Base-by-base conservation (phyloP, 805 yeast genomes). In the Schwanniomyces occidentalis region DNA sequence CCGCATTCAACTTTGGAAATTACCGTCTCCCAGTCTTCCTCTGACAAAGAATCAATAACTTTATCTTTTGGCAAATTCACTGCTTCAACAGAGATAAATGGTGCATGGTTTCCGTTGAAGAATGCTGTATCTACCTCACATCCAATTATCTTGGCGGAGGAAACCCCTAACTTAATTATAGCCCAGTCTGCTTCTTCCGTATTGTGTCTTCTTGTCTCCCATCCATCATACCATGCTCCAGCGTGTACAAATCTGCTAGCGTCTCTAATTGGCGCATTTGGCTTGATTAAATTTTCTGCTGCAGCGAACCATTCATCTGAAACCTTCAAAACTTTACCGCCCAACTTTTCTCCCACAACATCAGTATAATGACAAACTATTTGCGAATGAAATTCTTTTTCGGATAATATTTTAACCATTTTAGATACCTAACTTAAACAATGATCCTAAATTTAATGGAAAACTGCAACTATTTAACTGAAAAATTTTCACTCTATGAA, bases 181-280 rank as follows among this genome's bases (percentile, higher is more conserved):
- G 86, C 96, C 88, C 93, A 91, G 56, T 91, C 99, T 26, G 85
- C 84, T 36, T 78, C 87, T 36, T 71, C 85, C 1, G 78, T 64
- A 60, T 91, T 91, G 69, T 91, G 99, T 63, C 99, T 76, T 57
- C 97, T 75, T 8, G 98, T 91, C 62, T 91, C 98, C 98, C 98
- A 91, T 15, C 99, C 99, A 49, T 91, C 99, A 56, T 87, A 91
- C 96, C 97, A 91, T 4, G 96, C 96, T 33, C 98, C 98, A 3
- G 90, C 76, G 40, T 76, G 84, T 2, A 82, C 78, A 59, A 88
- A 90, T 49, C 76, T 73, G 18, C 89, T 83, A 8, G 85, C 82
- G 49, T 88, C 95, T 52, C 95, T 71, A 38, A 87, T 75, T 2
- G 97, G 95, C 3, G 82, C 74, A 29, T 72, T 73, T 24, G 96